Evolutionary conservation across 441 rosid genomes (phyloP), one percentile per base, ranked within the genome.

Genomic region (Euphorbia corollata): DNA sequence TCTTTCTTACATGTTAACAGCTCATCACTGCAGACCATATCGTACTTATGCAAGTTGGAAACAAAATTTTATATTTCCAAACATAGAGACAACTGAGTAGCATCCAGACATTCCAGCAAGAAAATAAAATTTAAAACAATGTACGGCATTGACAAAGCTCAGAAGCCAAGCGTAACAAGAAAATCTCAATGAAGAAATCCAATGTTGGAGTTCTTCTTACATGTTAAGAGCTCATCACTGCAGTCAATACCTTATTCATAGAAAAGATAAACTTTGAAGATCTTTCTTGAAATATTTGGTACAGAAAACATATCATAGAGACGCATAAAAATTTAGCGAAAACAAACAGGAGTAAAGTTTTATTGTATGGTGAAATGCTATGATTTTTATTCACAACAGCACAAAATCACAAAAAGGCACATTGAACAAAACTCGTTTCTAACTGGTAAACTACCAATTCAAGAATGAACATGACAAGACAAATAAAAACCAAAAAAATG

Each of bases 91-190:
- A 27, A 27, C 41, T 8, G 9, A 36, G 41, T 23, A 41, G 54
- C 15, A 41, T 4, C 4, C 47, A 16, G 16, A 4, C 0, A 18
- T 13, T 15, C 51, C 22, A n/a, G 8, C 20, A 50, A 22, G 20
- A 50, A n/a, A 50, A 50, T 16, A 50, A 50, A 41, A 41, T 8
- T 41, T 16, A 1, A 50, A 50, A 50, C n/a, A 16, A 0, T 2
- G 18, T 50, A 16, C 1, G 13, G 0, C 51, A 45, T 45, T 45
- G 13, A n/a, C 54, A 50, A 70, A 75, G 79, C 87, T 70, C 78
- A 71, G 73, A 78, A 84, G 86, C 84, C 85, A 84, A 83, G 87
- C 82, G 81, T 82, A 86, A 84, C 89, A 78, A 75, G 36, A 41
- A 59, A 22, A 83, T 79, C 80, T 78, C 86, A 80, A 68, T 0